A percentile compares a stretch with the other conserved stretches of the same genome.
Evolutionary conservation across 768 basidiomycete genomes (phyloP).

Genomic region (Ramaria sp.): DNA sequence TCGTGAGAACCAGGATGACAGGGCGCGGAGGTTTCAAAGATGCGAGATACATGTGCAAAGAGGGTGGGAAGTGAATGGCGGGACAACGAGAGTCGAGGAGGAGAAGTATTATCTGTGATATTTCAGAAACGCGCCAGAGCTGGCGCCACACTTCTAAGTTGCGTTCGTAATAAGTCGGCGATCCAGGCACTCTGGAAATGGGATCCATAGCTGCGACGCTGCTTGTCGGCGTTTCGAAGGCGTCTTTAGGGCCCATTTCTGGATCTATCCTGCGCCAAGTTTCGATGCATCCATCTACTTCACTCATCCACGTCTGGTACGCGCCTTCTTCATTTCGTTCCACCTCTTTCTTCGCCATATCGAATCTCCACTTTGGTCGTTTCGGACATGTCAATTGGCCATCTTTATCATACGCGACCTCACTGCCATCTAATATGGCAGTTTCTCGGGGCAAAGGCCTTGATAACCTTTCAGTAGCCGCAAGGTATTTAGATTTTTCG

Average conservation of each 20-base stretch:
- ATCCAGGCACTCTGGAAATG: not conserved
- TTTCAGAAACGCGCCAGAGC: constrained; percentile 93
- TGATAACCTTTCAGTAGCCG: constrained; percentile 38
- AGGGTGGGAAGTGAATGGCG: constrained; percentile 73
- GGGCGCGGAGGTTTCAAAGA: constrained; percentile 25
- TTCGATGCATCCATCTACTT: constrained; percentile 47
- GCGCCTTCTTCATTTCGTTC: constrained; percentile 83
- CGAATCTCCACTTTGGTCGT: constrained; percentile 80
- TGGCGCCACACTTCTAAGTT: constrained; percentile 95
- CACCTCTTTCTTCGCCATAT: constrained; percentile 81
- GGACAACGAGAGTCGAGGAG: constrained; percentile 89
- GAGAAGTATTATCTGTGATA: constrained; percentile 78
- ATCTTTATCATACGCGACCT: constrained; percentile 13
- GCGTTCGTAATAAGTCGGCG: constrained; percentile 47
- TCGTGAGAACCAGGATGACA: constrained; percentile 73
- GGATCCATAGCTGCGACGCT: constrained; percentile 1
- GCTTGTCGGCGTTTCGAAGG: constrained; percentile 7
- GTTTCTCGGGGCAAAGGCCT: constrained; percentile 43
- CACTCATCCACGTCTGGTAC: constrained; percentile 68
- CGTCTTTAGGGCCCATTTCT: constrained; percentile 7
- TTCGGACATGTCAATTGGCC: constrained; percentile 38
- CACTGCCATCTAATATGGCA: constrained; percentile 26
- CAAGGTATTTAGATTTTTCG: constrained; percentile 45
- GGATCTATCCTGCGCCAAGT: constrained; percentile 30
- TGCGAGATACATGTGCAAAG: constrained; percentile 54